Evolutionary conservation across 345 rosid species (phyloP), one percentile per base, ranked within the genome.

Genomic region (Ceriops tagal): DNA sequence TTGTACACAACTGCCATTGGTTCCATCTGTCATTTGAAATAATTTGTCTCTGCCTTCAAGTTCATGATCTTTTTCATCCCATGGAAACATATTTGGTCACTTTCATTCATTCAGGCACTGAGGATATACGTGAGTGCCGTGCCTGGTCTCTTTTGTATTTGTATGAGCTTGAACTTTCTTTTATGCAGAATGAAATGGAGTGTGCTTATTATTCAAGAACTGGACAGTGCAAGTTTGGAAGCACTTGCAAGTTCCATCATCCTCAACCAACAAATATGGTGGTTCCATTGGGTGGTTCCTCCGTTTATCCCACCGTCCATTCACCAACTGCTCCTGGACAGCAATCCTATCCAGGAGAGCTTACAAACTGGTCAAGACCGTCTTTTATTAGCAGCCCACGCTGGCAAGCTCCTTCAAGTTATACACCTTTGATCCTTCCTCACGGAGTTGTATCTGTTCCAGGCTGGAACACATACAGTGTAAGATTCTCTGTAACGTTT

Each of bases 241-340:
- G 75, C 53, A 92, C 98, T 65, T 96, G 99, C 83, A 96, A 92
- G 79, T 96, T 86, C 79, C 98, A 96, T 70, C 99, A 93, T 79
- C 97, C 90, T 78, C 99, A 87, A 78, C 92, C 95, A 81, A 76
- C 85, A 67, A 90, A 85, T 78, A 78, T 90, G 86, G 87, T 90
- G 92, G 91, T 92, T 67, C 77, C 93, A 19, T 59, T 86, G 68
- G 87, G 81, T 39, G 90, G 90, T 53, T 89, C 97, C 62, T 86
- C 95, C 68, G 87, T 82, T 62, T 89, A 92, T 83, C 84, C 90
- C 65, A 72, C 93, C 35, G 82, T 85, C 55, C 89, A 82, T 4
- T 85, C 95, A 70, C 92, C 99, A n/a, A 83, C 93, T 18, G 73
- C 92, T 68, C 81, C 81, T 4, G 84, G 83, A 72, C 96, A 87